A percentile compares a stretch with the other conserved stretches of the same genome.
Conservation (phyloP, 2,329 filamentous ascomycete species). For the Colletotrichum aenigma region DNA sequence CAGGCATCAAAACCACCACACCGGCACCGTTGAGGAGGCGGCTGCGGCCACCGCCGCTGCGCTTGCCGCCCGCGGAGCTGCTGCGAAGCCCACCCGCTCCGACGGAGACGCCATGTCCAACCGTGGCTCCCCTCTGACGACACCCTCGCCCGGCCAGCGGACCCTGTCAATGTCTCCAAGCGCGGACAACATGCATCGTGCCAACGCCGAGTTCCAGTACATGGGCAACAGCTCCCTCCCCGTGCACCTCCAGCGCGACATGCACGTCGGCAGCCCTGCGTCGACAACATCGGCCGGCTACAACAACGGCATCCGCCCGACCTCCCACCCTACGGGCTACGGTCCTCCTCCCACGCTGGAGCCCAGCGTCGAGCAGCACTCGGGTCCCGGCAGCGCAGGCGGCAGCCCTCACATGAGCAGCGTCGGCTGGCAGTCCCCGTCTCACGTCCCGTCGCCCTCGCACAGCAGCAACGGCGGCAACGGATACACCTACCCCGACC, state of each 20-base stretch:
- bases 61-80: constrained; percentile 61
- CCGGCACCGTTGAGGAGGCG: constrained; percentile 92
- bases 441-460: constrained; percentile 73
- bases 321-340: constrained; percentile 84
- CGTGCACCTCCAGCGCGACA: constrained; percentile 78
- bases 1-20: constrained; percentile 94
- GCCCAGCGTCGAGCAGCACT: constrained; percentile 79
- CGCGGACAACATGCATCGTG: constrained; percentile 71
- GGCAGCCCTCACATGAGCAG: constrained; percentile 86
- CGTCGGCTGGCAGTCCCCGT: constrained; percentile 86
- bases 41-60: constrained; percentile 88
- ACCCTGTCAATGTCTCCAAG: constrained; percentile 80
- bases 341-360: constrained; percentile 86
- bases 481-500: constrained; percentile 81
- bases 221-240: constrained; percentile 81
- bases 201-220: constrained; percentile 70
- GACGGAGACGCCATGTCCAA: constrained; percentile 75
- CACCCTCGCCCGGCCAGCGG: constrained; percentile 83
- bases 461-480: constrained; percentile 61
- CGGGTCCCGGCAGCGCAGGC: constrained; percentile 69
- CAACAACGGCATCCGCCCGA: constrained; percentile 66
- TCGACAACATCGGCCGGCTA: constrained; percentile 69
- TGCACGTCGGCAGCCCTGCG: constrained; percentile 72
- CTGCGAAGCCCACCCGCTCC: constrained; percentile 57
- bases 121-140: constrained; percentile 76